These are phyloP conservation scores for Komagataella ulmi DNA, from an alignment of 805 yeast genomes.

Conservation along the genomic window DNA sequence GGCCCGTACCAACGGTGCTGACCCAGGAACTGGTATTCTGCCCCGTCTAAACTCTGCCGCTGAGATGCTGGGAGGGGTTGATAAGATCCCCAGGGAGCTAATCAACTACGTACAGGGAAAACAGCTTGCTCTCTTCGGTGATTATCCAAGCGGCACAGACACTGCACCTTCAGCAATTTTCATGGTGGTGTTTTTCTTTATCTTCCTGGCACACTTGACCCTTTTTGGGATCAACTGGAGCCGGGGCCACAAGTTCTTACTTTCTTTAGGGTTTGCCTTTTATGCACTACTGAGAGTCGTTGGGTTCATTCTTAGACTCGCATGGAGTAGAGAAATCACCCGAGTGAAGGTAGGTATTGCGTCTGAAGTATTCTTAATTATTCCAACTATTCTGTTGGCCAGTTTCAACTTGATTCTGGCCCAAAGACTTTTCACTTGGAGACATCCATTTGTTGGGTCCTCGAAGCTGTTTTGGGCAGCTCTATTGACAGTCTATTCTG, in stretches of 20 bases:
- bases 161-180: constrained; percentile 49
- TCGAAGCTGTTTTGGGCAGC: constrained; percentile 31
- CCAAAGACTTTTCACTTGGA: constrained; percentile 64
- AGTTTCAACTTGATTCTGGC: constrained; percentile 53
- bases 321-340: constrained; percentile 44
- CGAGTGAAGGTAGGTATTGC: constrained; percentile 37
- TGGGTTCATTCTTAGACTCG: constrained; percentile 45
- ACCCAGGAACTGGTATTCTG: neutral
- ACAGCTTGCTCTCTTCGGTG: constrained; percentile 48
- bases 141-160: constrained; percentile 41
- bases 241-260: constrained; percentile 49
- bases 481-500: constrained; percentile 35
- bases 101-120: constrained; percentile 19
- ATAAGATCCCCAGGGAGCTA: constrained; percentile 25
- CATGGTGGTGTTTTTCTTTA: constrained; percentile 33
- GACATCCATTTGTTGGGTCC: constrained; percentile 61
- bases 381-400: constrained; percentile 45
- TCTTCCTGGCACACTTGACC: constrained; percentile 30
- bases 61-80: constrained; percentile 5
- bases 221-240: constrained; percentile 33
- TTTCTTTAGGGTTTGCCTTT: constrained; percentile 37
- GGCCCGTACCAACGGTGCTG: neutral
- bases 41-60: neutral
- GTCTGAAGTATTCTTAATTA: constrained; percentile 38
- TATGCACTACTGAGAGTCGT: constrained; percentile 39